Conservation (phyloP, 306 rosid genomes). For the Purshia tridentata region DNA sequence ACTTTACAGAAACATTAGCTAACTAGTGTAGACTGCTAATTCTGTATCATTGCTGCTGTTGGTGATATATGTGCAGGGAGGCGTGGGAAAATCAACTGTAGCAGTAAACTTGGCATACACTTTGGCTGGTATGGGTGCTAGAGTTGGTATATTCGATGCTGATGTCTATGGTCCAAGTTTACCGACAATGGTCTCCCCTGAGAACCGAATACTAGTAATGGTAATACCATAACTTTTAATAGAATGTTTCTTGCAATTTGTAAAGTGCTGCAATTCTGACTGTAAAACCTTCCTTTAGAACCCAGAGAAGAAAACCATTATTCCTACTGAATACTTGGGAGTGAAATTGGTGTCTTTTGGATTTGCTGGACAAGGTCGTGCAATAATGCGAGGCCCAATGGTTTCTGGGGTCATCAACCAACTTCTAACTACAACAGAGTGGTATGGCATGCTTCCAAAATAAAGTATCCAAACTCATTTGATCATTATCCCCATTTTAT, state of each 20-base stretch:
- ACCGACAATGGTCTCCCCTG: slow-evolving; percentile 99
- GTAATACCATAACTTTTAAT: slow-evolving; percentile 38
- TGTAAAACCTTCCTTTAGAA: slow-evolving; percentile 48
- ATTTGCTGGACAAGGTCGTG: slow-evolving; percentile 97
- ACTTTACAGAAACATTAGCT: background rate
- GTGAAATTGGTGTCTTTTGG: slow-evolving; percentile 97
- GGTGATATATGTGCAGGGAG: slow-evolving; percentile 63
- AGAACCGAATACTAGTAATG: slow-evolving; percentile 79
- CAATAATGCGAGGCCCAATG: slow-evolving; percentile 98
- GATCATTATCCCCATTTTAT: background rate
- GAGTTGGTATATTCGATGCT: slow-evolving; percentile 97
- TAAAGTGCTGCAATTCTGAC: slow-evolving; percentile 30
- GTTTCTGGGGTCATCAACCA: slow-evolving; percentile 96
- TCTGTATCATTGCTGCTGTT: slow-evolving; percentile 20
- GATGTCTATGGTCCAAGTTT: slow-evolving; percentile 98
- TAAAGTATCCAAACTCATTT: background rate
- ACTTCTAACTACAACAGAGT: slow-evolving; percentile 90
- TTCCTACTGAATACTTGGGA: slow-evolving; percentile 93
- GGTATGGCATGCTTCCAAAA: slow-evolving; percentile 44
- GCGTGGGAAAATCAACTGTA: slow-evolving; percentile 93
- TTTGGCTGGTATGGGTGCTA: slow-evolving; percentile 98
- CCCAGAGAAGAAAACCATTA: slow-evolving; percentile 74
- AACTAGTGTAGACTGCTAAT: background rate
- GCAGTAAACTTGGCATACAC: slow-evolving; percentile 95
- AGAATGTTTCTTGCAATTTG: slow-evolving; percentile 22